phyloP scores from a whole-genome alignment of 495 filamentous ascomycete genomes.

The Xylaria curta region DNA sequence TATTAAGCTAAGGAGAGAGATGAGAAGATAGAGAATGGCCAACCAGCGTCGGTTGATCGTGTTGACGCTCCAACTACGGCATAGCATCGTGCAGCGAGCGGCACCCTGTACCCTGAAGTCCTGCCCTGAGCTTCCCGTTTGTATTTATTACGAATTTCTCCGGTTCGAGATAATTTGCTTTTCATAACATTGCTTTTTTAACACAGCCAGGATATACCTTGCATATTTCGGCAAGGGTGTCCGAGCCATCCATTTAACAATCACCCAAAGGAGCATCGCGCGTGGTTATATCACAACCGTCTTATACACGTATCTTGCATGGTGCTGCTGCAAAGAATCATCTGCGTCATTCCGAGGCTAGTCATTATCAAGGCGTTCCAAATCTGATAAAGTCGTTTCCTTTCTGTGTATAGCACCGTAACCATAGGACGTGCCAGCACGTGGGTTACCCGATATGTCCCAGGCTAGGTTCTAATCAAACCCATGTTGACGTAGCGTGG shows the following conservation, averaged over 20 bases:
- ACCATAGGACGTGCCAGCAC: conserved; percentile 25
- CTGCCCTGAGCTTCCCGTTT: conserved; percentile 3
- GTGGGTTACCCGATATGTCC: conserved; percentile 24
- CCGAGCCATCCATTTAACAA: conserved; percentile 17
- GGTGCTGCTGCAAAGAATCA: conserved; percentile 30
- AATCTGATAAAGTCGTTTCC: conserved; percentile 19
- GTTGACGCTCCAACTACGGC: neutral
- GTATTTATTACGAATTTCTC: conserved; percentile 14
- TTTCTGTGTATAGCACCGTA: conserved; percentile 21
- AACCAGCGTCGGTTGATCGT: neutral
- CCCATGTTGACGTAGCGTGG: conserved; percentile 23
- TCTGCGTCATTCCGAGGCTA: conserved; percentile 27
- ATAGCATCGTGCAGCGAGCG: conserved; percentile 2
- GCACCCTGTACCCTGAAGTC: neutral
- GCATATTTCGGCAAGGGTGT: conserved; percentile 25
- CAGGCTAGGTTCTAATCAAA: conserved; percentile 19
- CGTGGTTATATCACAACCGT: conserved; percentile 14
- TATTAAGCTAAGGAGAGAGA: conserved; percentile 6
- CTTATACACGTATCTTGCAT: conserved; percentile 22
- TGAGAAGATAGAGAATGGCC: conserved; percentile 8
- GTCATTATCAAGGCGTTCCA: conserved; percentile 10
- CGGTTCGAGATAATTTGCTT: conserved; percentile 19
- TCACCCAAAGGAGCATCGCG: conserved; percentile 12
- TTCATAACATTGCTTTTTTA: conserved; percentile 20
- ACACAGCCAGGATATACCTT: conserved; percentile 13